A percentile compares a stretch with the other conserved stretches of the same genome.
These are phyloP conservation scores for Pseudevernia furfuracea DNA, from an alignment of 495 filamentous ascomycete genomes.

Conservation along the genomic window DNA sequence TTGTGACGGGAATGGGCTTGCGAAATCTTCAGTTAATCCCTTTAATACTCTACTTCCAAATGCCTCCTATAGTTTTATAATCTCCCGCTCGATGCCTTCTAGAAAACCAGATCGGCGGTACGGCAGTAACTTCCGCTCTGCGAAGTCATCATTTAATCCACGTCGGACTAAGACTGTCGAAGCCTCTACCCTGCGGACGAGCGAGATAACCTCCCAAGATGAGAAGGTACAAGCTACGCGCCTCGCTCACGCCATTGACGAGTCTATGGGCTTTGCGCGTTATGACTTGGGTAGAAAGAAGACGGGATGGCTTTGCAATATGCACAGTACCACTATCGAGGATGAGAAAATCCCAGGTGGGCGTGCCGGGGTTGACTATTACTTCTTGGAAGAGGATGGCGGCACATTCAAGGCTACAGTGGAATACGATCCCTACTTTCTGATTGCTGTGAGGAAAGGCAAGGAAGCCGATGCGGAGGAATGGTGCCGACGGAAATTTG, in stretches of 20 bases:
- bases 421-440: conserved; percentile 93
- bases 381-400: conserved; percentile 92
- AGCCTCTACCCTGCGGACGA: conserved; percentile 60
- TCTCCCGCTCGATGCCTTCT: conserved; percentile 42
- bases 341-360: conserved; percentile 76
- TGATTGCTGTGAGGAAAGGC: conserved; percentile 81
- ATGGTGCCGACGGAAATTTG: conserved; percentile 80
- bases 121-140: conserved; percentile 47
- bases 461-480: conserved; percentile 92
- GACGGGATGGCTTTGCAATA: conserved; percentile 90
- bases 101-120: conserved; percentile 46
- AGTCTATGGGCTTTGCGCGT: conserved; percentile 83
- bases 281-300: conserved; percentile 83
- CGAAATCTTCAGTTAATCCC: not conserved
- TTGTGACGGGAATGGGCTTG: not conserved
- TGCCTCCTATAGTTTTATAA: not conserved
- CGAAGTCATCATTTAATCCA: conserved; percentile 43
- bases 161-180: conserved; percentile 67
- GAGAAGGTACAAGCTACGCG: conserved; percentile 75
- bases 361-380: conserved; percentile 87
- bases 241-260: conserved; percentile 85
- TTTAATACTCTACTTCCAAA: not conserved
- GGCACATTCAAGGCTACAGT: conserved; percentile 92
- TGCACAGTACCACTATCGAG: conserved; percentile 81
- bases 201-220: conserved; percentile 79